These are phyloP conservation scores for Phylloporus sp. DNA, from an alignment of 768 basidiomycete genomes.

Conservation along the genomic window DNA sequence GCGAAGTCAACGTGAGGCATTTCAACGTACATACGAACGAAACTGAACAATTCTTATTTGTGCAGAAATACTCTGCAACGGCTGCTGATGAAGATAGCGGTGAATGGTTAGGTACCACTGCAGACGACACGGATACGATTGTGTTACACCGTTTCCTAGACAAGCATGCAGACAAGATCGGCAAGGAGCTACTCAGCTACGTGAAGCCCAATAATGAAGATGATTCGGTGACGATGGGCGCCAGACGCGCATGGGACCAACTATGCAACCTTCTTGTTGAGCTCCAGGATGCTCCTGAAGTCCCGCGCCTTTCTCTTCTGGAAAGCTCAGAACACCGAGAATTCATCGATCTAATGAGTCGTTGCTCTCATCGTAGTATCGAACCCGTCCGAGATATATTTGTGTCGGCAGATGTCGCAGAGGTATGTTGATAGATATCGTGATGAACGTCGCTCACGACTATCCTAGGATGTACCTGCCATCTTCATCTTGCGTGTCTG, in stretches of 20 bases:
- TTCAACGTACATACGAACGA: not conserved
- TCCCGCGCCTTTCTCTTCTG: constrained; percentile 52
- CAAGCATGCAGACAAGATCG: constrained; percentile 82
- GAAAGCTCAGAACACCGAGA: constrained; percentile 52
- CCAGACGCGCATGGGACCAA: constrained; percentile 81
- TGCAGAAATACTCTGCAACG: constrained; percentile 40
- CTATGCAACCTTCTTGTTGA: constrained; percentile 78
- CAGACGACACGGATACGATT: constrained; percentile 79
- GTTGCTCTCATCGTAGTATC: constrained; percentile 55
- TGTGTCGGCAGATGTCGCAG: constrained; percentile 44
- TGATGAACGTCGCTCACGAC: not conserved
- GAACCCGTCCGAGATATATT: constrained; percentile 66
- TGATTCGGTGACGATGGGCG: constrained; percentile 48
- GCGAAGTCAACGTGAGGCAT: constrained; percentile 59
- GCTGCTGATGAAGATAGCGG: constrained; percentile 58
- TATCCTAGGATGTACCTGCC: constrained; percentile 36
- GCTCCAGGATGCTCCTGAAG: constrained; percentile 62
- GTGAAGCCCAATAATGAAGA: constrained; percentile 56
- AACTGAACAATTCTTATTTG: not conserved
- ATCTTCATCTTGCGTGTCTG: constrained; percentile 63
- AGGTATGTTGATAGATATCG: constrained; percentile 32
- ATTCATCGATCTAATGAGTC: constrained; percentile 62
- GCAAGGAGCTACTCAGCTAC: constrained; percentile 76
- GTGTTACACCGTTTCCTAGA: constrained; percentile 82
- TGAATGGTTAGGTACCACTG: constrained; percentile 69